phyloP scores from a whole-genome alignment of 2,329 filamentous ascomycete genomes.

The Trichophaea hybrida region DNA sequence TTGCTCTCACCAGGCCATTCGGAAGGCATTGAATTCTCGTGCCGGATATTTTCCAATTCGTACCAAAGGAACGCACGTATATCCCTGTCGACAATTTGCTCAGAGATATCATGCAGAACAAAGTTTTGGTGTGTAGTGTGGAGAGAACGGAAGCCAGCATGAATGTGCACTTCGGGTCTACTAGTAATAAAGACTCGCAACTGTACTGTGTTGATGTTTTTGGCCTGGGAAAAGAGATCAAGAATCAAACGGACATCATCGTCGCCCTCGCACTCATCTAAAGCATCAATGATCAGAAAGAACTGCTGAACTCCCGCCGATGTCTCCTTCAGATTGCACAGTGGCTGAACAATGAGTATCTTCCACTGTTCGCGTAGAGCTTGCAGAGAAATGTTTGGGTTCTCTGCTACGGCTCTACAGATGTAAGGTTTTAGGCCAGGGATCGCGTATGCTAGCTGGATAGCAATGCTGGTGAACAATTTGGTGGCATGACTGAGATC shows the following conservation, averaged over 20 bases:
- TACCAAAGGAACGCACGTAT: constrained; percentile 24
- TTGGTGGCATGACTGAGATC: constrained; percentile 6
- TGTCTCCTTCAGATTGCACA: constrained; percentile 20
- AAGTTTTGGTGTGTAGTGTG: constrained; percentile 9
- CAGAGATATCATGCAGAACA: too few species aligned
- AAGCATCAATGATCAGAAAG: constrained; percentile 28
- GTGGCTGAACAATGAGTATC: constrained; percentile 32
- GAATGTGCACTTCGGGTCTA: constrained; percentile 24
- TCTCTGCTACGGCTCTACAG: neutral
- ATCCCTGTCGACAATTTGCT: constrained; percentile 27
- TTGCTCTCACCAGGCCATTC: constrained; percentile 15
- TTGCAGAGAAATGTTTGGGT: constrained; percentile 26
- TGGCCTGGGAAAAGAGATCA: constrained; percentile 11
- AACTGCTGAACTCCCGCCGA: neutral
- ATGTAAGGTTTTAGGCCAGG: neutral
- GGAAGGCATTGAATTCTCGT: constrained; percentile 2
- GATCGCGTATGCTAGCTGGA: neutral
- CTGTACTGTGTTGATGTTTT: too few species aligned
- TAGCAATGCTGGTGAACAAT: constrained; percentile 17
- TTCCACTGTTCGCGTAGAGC: constrained; percentile 32
- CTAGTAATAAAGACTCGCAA: constrained; percentile 25
- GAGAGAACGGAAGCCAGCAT: constrained; percentile 13
- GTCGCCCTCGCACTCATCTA: constrained; percentile 28
- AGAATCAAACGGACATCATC: constrained; percentile 21
- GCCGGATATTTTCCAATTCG: constrained; percentile 16